Evolutionary conservation across 2,329 filamentous ascomycete species (phyloP), one percentile per base, ranked within the genome.

Genomic region (Fonsecaea multimorphosa): DNA sequence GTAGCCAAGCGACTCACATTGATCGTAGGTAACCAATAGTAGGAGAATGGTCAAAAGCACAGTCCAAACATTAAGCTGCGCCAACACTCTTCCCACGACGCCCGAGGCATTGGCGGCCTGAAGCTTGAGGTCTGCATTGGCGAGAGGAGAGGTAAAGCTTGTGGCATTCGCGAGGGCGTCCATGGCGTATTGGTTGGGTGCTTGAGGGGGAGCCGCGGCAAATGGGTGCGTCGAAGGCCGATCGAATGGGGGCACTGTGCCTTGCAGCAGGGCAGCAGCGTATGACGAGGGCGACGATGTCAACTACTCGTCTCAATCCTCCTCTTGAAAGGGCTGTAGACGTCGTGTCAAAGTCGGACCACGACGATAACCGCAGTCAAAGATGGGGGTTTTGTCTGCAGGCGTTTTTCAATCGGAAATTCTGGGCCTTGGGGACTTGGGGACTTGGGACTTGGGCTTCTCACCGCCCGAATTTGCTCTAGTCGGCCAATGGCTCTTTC

Each of bases 11-110:
- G 14, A 84, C 91, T 78, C 84, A 97, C 94, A 83, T 82, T 98
- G 94, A 79, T 98, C 94, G 78, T 97, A 98, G 67, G 88, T 85
- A 64, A 96, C 86, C 61, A 90, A 86, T 8, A 90, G 74, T 36
- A 90, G 82, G 63, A 97, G 76, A 58, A 95, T 69, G 16, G 91
- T 91, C 71, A 93, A 76, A 36, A 91, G 72, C 70, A 92, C 83
- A 68, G 89, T 89, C 83, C 87, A 87, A 78, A 85, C 77, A 73
- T 86, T 87, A 64, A 87, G 40, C 60, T 70, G 70, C 19, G 58
- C 52, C 44, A 63, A n/a, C 19, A 70, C 29, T 24, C 67, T 61
- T 19, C 63, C 69, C 54, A 72, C 31, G n/a, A 72, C 27, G 11
- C 67, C 65, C 12, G 62, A 64, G 3, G 64, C 60, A 19, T 62